phyloP scores from a whole-genome alignment of 805 yeast species.

The Schwanniomyces yamadae region DNA sequence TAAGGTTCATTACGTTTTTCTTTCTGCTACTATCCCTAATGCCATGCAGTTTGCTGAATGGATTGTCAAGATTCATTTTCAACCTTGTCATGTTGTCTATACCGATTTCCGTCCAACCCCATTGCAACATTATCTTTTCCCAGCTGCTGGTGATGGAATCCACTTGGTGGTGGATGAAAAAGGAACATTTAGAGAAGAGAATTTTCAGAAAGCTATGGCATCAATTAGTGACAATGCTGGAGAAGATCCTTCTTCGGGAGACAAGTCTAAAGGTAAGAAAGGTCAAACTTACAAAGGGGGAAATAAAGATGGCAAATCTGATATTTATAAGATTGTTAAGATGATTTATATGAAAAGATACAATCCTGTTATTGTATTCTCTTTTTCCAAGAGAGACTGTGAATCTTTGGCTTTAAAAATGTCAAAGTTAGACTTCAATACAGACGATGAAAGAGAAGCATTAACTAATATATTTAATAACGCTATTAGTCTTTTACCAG shows the following conservation, averaged over 20 bases:
- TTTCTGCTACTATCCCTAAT: conserved; percentile 96
- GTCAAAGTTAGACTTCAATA: conserved; percentile 93
- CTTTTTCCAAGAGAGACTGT: conserved; percentile 97
- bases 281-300: conserved; percentile 90
- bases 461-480: conserved; percentile 85
- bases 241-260: conserved; percentile 71
- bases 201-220: conserved; percentile 98
- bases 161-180: conserved; percentile 97
- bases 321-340: conserved; percentile 92
- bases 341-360: conserved; percentile 97
- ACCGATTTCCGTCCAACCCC: conserved; percentile 99
- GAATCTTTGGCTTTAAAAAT: conserved; percentile 90
- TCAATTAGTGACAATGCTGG: conserved; percentile 80
- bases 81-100: conserved; percentile 98
- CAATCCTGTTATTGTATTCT: conserved; percentile 97
- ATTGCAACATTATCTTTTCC: conserved; percentile 92
- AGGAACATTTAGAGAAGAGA: conserved; percentile 93
- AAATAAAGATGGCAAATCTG: conserved; percentile 70
- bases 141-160: conserved; percentile 98
- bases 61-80: conserved; percentile 92
- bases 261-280: conserved; percentile 62
- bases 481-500: conserved; percentile 86
- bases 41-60: conserved; percentile 99
- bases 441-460: conserved; percentile 90
- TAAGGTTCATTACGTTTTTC: conserved; percentile 88